A percentile compares a stretch with the other conserved stretches of the same genome.
Evolutionary conservation across 306 rosid species (phyloP).

Genomic region (Inga oerstediana): DNA sequence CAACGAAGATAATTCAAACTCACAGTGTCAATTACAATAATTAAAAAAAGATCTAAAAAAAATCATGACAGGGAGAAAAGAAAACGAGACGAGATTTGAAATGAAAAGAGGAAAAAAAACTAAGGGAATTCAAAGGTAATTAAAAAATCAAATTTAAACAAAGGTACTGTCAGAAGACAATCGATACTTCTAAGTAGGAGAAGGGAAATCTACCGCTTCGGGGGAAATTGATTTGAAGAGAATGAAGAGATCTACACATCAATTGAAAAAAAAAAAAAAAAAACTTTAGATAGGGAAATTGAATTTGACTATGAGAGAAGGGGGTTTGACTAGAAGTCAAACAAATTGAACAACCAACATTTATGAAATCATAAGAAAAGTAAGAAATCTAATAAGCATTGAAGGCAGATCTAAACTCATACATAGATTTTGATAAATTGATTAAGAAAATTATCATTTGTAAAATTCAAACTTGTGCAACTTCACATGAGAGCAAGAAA

Average conservation of each 20-base stretch:
- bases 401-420: background rate
- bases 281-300: background rate
- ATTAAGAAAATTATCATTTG: background rate
- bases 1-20: background rate
- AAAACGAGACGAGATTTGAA: background rate
- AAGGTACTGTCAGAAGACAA: background rate
- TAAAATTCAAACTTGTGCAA: background rate
- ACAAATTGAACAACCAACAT: background rate
- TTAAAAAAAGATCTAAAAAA: background rate
- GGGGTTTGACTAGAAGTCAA: background rate
- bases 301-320: background rate
- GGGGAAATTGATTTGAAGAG: background rate
- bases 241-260: background rate
- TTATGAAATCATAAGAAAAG: background rate
- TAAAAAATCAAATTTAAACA: background rate
- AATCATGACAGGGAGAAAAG: background rate
- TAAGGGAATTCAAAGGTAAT: background rate
- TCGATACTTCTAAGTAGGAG: background rate
- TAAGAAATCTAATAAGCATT: background rate
- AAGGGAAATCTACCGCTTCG: background rate
- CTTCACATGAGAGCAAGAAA: background rate
- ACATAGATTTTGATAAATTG: background rate
- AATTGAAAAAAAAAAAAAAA: background rate
- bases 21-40: background rate
- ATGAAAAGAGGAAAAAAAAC: background rate